A percentile compares a stretch with the other conserved stretches of the same genome.
Conservation (phyloP, 768 basidiomycete species). For the Tephrocybe rancida region DNA sequence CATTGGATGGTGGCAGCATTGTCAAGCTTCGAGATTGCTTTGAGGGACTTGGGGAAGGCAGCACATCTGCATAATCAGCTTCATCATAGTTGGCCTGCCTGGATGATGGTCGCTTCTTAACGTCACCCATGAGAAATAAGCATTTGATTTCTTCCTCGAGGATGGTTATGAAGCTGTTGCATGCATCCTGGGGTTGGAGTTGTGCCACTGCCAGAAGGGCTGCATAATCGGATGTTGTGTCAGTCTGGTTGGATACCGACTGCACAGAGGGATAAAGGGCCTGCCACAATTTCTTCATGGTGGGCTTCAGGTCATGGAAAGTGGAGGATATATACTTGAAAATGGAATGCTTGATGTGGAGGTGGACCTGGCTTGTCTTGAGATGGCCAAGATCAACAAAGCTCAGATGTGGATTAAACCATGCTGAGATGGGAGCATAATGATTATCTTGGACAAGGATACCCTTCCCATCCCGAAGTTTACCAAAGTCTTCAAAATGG, state of each 20-base stretch:
- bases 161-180: background rate
- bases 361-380: background rate
- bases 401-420: background rate
- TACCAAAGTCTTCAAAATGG: background rate
- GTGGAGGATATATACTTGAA: too few species aligned
- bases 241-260: background rate
- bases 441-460: background rate
- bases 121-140: too few species aligned
- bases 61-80: too few species aligned
- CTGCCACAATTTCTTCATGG: too few species aligned
- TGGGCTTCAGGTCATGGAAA: too few species aligned
- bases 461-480: background rate
- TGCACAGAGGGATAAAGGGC: too few species aligned
- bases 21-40: too few species aligned
- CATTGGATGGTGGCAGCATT: too few species aligned
- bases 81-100: too few species aligned
- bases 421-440: background rate
- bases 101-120: too few species aligned
- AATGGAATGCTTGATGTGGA: background rate
- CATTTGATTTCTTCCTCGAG: background rate
- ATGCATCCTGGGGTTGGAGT: background rate
- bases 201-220: background rate
- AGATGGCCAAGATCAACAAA: background rate
- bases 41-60: too few species aligned
- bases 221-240: background rate